Evolutionary conservation across 2,329 filamentous ascomycete genomes (phyloP), one percentile per base, ranked within the genome.

Genomic region (Plectosphaerella plurivora): DNA sequence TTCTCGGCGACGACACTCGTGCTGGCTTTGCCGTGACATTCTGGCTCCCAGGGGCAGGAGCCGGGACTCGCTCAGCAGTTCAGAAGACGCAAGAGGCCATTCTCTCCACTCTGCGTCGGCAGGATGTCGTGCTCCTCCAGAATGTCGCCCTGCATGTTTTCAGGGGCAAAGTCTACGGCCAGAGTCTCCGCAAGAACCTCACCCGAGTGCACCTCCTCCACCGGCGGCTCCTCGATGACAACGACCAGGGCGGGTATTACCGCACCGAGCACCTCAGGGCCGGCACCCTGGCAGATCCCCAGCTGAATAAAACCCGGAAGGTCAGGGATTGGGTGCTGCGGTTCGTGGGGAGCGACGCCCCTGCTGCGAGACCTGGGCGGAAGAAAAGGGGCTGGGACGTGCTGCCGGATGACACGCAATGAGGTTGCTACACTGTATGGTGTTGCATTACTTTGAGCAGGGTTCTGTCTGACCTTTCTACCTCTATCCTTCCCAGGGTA

Each of bases 1-100:
- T 92, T 1, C 83, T 97, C 1, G 92, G 89, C 5, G 93, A 97
- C 66, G 89, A 96, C 49, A 96, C 91, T 0, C 82, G 79, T 57
- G 82, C 89, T 0, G 88, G 87, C 3, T 96, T 97, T 69, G 83
- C 79, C 25, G 76, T 97, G 51, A 92, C 88, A 3, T 91, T 96
- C 65, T 97, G 93, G 93, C 73, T 96, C 2, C 70, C 78, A 4
- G 58, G 28, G 28, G 28, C 3, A 22, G 37, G 18, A 15, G n/a
- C 8, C 37, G 7, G 18, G 37, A 16, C 41, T 7, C 41, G n/a
- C 18, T 20, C 41, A 6, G 18, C 16, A 10, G 28, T 33, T 8
- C 28, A 33, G 28, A 9, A 44, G 57, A 73, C 61, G 66, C 73
- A 54, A 15, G 14, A 33, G 51, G 50, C 14, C 47, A 55, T 18